phyloP scores from a whole-genome alignment of 495 filamentous ascomycete genomes.

The Aspergillus kassunensis region DNA sequence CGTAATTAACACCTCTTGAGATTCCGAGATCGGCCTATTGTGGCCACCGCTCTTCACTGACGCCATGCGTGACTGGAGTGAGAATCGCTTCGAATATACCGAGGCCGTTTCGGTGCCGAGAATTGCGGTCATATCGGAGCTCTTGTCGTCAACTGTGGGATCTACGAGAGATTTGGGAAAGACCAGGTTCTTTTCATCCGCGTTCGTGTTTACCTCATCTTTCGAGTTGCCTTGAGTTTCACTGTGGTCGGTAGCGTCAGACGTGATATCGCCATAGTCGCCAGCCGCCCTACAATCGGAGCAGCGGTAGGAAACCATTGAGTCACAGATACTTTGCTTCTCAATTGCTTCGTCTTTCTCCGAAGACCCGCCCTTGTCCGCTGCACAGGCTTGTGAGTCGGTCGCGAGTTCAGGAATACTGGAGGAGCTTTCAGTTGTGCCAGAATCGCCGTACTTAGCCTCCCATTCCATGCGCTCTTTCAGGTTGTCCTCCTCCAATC shows the following conservation, averaged over 20 bases:
- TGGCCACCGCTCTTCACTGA: constrained; percentile 15
- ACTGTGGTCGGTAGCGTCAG: constrained; percentile 15
- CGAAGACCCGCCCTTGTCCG: constrained; percentile 17
- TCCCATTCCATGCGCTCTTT: constrained; percentile 78
- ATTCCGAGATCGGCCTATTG: constrained; percentile 14
- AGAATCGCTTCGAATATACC: constrained; percentile 29
- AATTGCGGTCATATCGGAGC: constrained; percentile 37
- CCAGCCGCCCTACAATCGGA: constrained; percentile 26
- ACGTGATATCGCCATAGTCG: no score
- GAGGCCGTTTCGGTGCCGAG: constrained; percentile 33
- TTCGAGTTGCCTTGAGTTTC: constrained; percentile 10
- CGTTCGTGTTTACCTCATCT: no score
- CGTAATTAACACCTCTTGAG: constrained; percentile 25
- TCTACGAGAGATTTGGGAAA: constrained; percentile 18
- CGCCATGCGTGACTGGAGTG: constrained; percentile 20
- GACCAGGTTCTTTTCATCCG: no score
- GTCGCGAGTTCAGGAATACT: constrained; percentile 29
- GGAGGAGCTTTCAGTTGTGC: constrained; percentile 6
- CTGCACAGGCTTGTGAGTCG: constrained; percentile 23
- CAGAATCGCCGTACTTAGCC: constrained; percentile 57
- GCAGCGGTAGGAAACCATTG: constrained; percentile 18
- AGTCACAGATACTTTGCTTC: constrained; percentile 28
- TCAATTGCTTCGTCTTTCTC: constrained; percentile 37
- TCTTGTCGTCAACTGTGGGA: constrained; percentile 22
- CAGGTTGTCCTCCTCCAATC: constrained; percentile 62